phyloP scores from a whole-genome alignment of 2,329 filamentous ascomycete genomes.

The Tolypocladium guangdongense region DNA sequence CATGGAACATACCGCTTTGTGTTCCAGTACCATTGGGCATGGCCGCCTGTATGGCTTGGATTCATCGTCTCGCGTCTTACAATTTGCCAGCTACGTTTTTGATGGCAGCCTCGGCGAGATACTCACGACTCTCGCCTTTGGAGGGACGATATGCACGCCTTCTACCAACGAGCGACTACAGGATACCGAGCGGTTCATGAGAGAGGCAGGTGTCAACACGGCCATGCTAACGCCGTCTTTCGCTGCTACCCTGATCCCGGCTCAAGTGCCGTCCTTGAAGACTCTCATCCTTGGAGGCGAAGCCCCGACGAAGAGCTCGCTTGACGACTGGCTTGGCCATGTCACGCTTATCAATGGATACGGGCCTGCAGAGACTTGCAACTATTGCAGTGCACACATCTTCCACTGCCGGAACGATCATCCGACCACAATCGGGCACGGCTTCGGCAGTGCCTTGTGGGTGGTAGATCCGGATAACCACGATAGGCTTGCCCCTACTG shows the following conservation, averaged over 20 bases:
- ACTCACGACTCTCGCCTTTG: constrained; percentile 8
- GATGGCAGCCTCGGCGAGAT: constrained; percentile 30
- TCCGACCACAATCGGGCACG: constrained; percentile 4
- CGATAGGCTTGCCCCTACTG: constrained; percentile 8
- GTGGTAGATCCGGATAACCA: constrained; percentile 9
- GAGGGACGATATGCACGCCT: constrained; percentile 12
- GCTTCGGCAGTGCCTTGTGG: constrained; percentile 7
- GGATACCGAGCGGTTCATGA: not conserved
- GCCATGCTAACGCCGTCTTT: constrained; percentile 3
- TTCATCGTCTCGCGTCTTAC: constrained; percentile 36
- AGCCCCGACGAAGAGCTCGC: not conserved
- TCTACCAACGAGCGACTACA: constrained; percentile 7
- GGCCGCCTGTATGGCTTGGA: constrained; percentile 34
- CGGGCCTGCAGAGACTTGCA: constrained; percentile 8
- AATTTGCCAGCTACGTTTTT: constrained; percentile 39
- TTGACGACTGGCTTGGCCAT: constrained; percentile 7
- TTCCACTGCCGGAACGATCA: not conserved
- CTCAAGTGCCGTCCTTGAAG: constrained; percentile 5
- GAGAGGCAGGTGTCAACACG: not conserved
- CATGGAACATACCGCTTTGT: constrained; percentile 37
- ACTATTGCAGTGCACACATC: constrained; percentile 1
- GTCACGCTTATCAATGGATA: constrained; percentile 8
- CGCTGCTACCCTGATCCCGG: constrained; percentile 6
- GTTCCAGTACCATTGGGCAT: constrained; percentile 37
- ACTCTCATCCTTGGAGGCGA: constrained; percentile 7